Percentiles rank a stretch among this genome's conserved stretches.
phyloP scores from a whole-genome alignment of 2,329 filamentous ascomycete species.

The Ophiocordyceps sinensis region DNA sequence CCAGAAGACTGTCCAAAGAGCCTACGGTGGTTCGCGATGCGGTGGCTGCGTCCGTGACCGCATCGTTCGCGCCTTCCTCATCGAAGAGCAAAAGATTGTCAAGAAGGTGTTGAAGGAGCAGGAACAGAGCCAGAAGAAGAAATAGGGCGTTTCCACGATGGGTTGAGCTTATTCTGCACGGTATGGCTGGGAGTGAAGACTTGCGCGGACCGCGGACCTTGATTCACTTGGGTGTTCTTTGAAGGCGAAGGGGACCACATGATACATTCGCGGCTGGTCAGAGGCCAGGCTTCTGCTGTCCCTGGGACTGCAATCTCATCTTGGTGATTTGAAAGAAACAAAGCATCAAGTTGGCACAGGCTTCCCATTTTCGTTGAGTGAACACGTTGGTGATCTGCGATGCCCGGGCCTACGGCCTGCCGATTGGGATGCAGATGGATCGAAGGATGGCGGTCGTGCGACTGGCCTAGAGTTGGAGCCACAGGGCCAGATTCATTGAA shows the following conservation, averaged over 20 bases:
- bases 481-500: no score
- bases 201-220: constrained; percentile 14
- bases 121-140: constrained; percentile 57
- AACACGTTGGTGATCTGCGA: not conserved
- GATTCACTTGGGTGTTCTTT: constrained; percentile 40
- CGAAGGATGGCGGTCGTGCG: no score
- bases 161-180: constrained; percentile 18
- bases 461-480: no score
- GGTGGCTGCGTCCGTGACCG: constrained; percentile 97
- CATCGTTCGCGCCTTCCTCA: constrained; percentile 95
- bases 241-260: constrained; percentile 36
- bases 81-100: constrained; percentile 99
- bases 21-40: constrained; percentile 97
- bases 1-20: constrained; percentile 98
- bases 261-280: constrained; percentile 24
- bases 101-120: constrained; percentile 99
- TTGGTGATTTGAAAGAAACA: constrained; percentile 32
- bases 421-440: no score
- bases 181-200: constrained; percentile 17
- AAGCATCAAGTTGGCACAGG: constrained; percentile 20
- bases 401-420: no score
- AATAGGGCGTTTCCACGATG: constrained; percentile 37
- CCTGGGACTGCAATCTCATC: constrained; percentile 25
- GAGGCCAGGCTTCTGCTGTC: constrained; percentile 30
- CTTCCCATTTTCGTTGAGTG: not conserved